Evolutionary conservation across 2,329 filamentous ascomycete species (phyloP), one percentile per base, ranked within the genome.

Genomic region (Botryosphaeria agaves): DNA sequence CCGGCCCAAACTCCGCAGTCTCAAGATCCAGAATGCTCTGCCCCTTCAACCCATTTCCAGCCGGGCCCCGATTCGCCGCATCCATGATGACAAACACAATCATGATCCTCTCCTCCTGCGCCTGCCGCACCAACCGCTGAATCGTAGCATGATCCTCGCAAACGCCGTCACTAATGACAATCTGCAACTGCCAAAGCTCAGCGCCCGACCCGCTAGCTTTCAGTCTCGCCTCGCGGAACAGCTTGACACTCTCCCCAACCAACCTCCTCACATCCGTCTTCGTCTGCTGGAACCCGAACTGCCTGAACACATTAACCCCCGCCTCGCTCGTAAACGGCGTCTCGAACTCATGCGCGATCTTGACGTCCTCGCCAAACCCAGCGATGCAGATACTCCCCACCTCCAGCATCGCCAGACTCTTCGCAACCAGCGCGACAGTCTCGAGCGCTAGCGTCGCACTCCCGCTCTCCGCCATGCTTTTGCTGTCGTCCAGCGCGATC

Each of bases 51-150:
- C 62, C 62, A 47, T 42, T 42, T 8, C 35, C 41, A 51, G 52
- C 39, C 34, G 18, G 31, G 11, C 17, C 32, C 5, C 35, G 27
- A 3, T 43, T 37, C 3, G 49, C 48, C 26, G 71, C 64, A 59
- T 98, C 89, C 47, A 98, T 83, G 45, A 99, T 79, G 43, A 98
- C 82, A 52, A 98, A 99, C 5, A 98, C 87, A 38, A 95, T 75
- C 82, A 98, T 94, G 48, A 99, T 91, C 11, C 84, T 68, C 56
- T 94, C 82, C 52, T 94, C 85, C 46, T 84, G 74, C 1, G 89
- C 87, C 53, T 87, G 77, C 7, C 89, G 68, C 7, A 98, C 72
- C 14, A 95, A 65, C 4, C 82, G 65, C 11, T 80, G 69, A 41
- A 98, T 85, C 4, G 71, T 66, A 12, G 84, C 81, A 51, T 95